phyloP scores from a whole-genome alignment of 805 yeast species.

The Candida namnaoensis region DNA sequence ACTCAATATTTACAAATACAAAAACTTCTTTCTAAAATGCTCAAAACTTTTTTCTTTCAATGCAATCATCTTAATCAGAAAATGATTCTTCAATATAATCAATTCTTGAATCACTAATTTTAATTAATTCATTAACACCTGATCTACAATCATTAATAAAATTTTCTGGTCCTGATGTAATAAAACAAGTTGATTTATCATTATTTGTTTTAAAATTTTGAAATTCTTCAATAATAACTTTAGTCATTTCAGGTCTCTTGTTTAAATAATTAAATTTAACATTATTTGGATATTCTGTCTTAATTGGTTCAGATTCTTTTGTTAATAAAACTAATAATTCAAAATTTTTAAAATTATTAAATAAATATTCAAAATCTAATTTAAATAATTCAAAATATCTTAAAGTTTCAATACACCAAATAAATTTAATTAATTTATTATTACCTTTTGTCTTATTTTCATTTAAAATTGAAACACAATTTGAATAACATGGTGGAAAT shows the following conservation, averaged over 20 bases:
- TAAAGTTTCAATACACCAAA: conserved; percentile 57
- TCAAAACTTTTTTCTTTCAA: no score
- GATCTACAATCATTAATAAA: no score
- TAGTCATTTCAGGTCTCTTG: conserved; percentile 33
- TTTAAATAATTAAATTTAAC: conserved; percentile 7
- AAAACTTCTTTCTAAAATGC: no score
- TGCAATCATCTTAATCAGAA: no score
- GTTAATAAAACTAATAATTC: conserved; percentile 10
- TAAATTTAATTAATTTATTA: conserved; percentile 31
- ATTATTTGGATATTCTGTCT: conserved; percentile 2
- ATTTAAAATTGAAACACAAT: conserved; percentile 21
- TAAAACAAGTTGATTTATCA: no score
- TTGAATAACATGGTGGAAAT: conserved; percentile 39
- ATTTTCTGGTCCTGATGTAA: no score
- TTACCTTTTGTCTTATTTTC: neutral
- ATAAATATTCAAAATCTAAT: conserved; percentile 31
- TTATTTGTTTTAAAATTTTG: no score
- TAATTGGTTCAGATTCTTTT: neutral
- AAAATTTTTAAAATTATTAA: conserved; percentile 12
- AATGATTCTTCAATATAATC: no score
- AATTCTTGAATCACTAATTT: no score
- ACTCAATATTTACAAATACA: no score
- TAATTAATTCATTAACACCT: no score
- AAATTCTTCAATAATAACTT: no score
- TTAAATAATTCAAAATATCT: conserved; percentile 39